Evolutionary conservation across 129 eudicot genomes (phyloP), one percentile per base, ranked within the genome.

Genomic region (Arctium lappa): DNA sequence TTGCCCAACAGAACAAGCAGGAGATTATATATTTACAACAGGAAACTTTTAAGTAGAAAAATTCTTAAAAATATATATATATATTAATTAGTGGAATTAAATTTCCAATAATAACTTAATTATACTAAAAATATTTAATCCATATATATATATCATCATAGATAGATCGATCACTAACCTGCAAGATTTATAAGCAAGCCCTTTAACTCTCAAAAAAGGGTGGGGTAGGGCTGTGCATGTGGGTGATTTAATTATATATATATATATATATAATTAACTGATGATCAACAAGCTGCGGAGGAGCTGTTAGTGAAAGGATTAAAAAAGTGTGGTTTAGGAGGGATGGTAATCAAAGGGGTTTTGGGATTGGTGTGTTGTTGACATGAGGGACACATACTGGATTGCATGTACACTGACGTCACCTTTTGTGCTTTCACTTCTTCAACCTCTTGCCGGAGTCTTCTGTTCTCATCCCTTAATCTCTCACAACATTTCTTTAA

Each of bases 341-440:
- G 44, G 63, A 83, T 18, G 36, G 85, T 44, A 53, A 22, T 22
- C 0, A 78, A 78, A 60, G 85, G 63, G 80, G 4, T 84, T 63
- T 80, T 87, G 31, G 89, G 50, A 30, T 72, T 78, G 34, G 71
- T 70, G 75, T 88, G 77, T 72, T 88, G 77, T 72, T 94, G 95
- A 69, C 97, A 94, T 2, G 98, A 88, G 5, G 96, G 98, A 86
- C 98, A 94, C 91, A 92, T 89, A 71, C 93, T 88, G 70, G 92
- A 89, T 78, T 90, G 95, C 98, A 92, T 94, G 86, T 91, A 92
- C 7, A 89, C 77, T 81, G 80, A 1, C 92, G 95, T 15, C 84
- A 80, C 27, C 62, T 86, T 92, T n/a, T 90, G 83, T 3, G 92
- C 90, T 85, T 82, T 90, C 40, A 94, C 86, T 44, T 86, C 89